Evolutionary conservation across 2,329 filamentous ascomycete genomes (phyloP).

Genomic region (Teratosphaeria zuluensis): DNA sequence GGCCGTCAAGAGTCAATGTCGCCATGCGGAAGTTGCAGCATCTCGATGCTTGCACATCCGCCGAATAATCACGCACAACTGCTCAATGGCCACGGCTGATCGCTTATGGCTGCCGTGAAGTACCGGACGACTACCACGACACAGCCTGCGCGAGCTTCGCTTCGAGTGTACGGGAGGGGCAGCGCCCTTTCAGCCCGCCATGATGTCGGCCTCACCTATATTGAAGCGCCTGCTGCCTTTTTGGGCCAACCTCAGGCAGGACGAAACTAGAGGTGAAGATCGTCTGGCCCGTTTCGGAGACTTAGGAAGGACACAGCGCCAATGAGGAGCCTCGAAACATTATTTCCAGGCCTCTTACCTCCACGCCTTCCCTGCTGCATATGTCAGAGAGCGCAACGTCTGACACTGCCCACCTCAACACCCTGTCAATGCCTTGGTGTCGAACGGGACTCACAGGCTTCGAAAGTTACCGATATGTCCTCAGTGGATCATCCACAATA

Average conservation of each 20-base stretch:
- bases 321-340: not conserved
- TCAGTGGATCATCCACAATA: not conserved
- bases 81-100: not conserved
- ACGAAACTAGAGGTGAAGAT: not conserved
- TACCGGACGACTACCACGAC: not conserved
- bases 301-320: not conserved
- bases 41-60: not conserved
- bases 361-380: not conserved
- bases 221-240: not conserved
- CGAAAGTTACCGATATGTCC: not conserved
- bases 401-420: not conserved
- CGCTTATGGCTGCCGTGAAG: not conserved
- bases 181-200: not conserved
- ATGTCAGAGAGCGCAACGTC: not conserved
- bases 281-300: not conserved
- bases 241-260: not conserved
- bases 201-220: not conserved
- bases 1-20: not conserved
- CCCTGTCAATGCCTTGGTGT: not conserved
- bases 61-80: not conserved
- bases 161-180: not conserved
- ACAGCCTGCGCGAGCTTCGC: not conserved
- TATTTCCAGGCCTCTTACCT: too few relatives aligned
- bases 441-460: not conserved
- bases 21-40: not conserved